Base-by-base conservation (phyloP, 202 grass and related monocot genomes). In the Schoenoplectus triqueter region DNA sequence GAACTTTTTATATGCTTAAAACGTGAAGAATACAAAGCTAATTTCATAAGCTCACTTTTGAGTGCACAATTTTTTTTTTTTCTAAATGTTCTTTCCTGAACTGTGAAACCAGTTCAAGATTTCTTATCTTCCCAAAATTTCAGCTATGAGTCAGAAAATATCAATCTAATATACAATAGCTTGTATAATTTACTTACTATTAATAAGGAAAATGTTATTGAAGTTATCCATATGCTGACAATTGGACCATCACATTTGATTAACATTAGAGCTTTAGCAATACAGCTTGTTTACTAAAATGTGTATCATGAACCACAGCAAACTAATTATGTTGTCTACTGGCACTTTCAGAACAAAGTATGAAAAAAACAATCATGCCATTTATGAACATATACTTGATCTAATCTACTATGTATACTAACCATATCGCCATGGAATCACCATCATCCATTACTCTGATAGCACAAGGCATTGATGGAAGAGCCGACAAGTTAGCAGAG, bases 401-500 rank as follows among this genome's bases (percentile, higher is more conserved):
- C 22, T 9, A 20, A 49, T 11, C 9, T 11, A 66, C 6, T 11
- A 70, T 9, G 11, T 42, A 64, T 47, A 83, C 65, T 59, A 83
- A 83, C 81, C 81, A 83, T 31, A 67, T 50, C 15, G 55, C 5
- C 49, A 69, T 67, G 54, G 66, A 13, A 71, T 83, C 20, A 18
- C 1, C 19, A 71, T 83, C 65, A 55, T 83, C 65, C 7, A 55
- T 13, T n/a, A 13, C 21, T 59, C 48, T 50, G n/a, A 69, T 54
- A 20, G 20, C 44, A 83, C 81, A 83, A 11, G 66, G 81, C 65
- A 83, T 44, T 4, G 48, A 22, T 3, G 81, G 81, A 59, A 83
- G 66, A 56, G 6, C 1, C 20, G 89, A 79, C 6, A 93, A 90
- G 44, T 92, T 76, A 6, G 92, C 41, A 3, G 77, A 73, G 88